Evolutionary conservation across 805 yeast species (phyloP), one percentile per base, ranked within the genome.

Genomic region (Candida argentea): DNA sequence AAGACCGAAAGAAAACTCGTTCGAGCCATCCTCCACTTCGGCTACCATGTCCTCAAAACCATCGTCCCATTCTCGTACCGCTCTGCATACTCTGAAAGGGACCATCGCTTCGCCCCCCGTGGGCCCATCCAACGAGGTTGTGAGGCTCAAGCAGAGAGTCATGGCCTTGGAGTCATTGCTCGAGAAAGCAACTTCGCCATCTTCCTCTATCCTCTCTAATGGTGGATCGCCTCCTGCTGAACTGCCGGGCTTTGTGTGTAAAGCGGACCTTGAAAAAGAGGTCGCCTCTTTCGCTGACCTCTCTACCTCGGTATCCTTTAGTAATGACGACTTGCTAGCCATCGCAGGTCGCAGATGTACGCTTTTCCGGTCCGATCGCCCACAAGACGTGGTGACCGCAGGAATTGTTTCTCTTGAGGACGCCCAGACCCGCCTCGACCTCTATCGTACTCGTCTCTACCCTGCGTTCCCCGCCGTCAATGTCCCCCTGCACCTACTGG

Each of bases 341-440:
- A 52, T 54, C 4, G 65, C 76, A 13, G 68, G 65, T 29, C 48
- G 46, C 32, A 57, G 70, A 43, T 57, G 46, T 6, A 39, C 29
- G 20, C 45, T 53, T 29, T 56, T 58, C 26, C 46, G 40, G 28
- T 44, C 38, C 16, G 43, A 26, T 25, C 29, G 44, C 15, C 27
- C 32, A 4, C 43, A 53, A 4, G 86, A 79, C 40, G 59, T 78
- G 6, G 60, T 85, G 1, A 55, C 69, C 1, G 46, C 60, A 11
- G 85, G 86, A 1, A 39, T 79, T 3, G 38, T 86, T 6, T 56
- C 79, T 2, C 35, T 55, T 8, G 71, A 63, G 10, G 82, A 84
- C 43, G 86, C 93, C 3, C 52, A 55, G 26, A 30, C 42, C 16
- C 53, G 91, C 17, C 50, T 82, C 16, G 41, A 61, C 1, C 25